Evolutionary conservation across 192 early-diverging fungal species (phyloP), one percentile per base, ranked within the genome.

Genomic region (Geranomyces variabilis): DNA sequence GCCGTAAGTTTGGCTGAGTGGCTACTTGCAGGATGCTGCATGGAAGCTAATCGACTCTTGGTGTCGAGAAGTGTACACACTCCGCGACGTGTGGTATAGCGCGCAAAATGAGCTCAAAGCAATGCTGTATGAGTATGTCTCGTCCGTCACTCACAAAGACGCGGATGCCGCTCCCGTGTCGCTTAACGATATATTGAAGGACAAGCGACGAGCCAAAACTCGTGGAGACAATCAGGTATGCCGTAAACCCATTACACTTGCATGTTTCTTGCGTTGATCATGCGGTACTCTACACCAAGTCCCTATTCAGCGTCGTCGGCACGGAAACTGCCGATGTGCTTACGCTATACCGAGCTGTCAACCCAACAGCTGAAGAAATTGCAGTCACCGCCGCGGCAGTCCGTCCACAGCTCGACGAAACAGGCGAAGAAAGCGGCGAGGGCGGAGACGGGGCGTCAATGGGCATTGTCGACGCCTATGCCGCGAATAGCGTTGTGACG

Each of bases 381-480:
- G 33, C 44, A 1, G 63, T 17, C 63, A 36, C 33, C 34, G 63
- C 44, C 63, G 58, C 58, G 22, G 21, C 17, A 19, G 58, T 34
- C 17, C 58, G 58, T 10, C 58, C 17, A 30, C 24, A n/a, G 17
- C 24, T 53, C 7, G 51, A 53, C 3, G 26, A 24, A 9, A 41
- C 31, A 0, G 47, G 28, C 26, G 28, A 49, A 36, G 68, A 70
- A n/a, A 17, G 17, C 8, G 56, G 19, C n/a, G 28, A 28, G 10
- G 44, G 57, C 31, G 63, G 33, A 17, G 65, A 66, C 14, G 71
- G 57, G 7, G 21, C 64, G 14, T 31, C 73, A 14, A 69, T 77
- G 51, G 83, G 78, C 19, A 75, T 90, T 13, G 79, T 88, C 53
- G 90, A 92, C 72, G 83, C 86, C 66, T 91, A 89, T 74, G 89